Percentiles rank a stretch among this genome's conserved stretches.
Conservation (phyloP, 345 rosid genomes). For the Atalantia buxifolia region DNA sequence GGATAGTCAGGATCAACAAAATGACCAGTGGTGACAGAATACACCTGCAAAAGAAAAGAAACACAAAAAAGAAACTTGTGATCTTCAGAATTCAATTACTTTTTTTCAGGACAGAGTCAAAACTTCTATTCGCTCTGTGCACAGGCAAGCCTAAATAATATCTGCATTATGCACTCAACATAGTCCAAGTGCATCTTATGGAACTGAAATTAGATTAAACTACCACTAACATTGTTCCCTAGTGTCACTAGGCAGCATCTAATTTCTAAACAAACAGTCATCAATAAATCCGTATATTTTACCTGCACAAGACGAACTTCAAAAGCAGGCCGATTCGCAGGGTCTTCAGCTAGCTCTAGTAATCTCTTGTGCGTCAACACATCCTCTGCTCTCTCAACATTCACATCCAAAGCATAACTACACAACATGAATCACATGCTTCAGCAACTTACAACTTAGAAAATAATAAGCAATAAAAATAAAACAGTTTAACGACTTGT, state of each 20-base stretch:
- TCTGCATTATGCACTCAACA: neutral
- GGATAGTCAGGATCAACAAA: constrained; percentile 40
- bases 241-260: neutral
- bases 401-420: constrained; percentile 92
- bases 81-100: neutral
- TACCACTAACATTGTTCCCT: neutral
- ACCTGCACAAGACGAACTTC: constrained; percentile 94
- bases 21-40: constrained; percentile 45
- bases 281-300: neutral
- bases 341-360: constrained; percentile 71
- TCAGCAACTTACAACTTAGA: neutral
- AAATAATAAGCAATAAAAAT: neutral
- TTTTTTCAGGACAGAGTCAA: neutral
- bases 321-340: constrained; percentile 72
- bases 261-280: neutral
- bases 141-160: neutral
- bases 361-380: constrained; percentile 80
- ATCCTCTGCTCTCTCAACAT: constrained; percentile 97
- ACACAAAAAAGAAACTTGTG: neutral
- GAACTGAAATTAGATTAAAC: neutral
- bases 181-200: neutral
- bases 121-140: neutral
- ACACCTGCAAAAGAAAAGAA: constrained; percentile 44
- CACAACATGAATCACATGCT: constrained; percentile 7
- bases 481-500: neutral